These are phyloP conservation scores for Podospora conica DNA, from an alignment of 495 filamentous ascomycete genomes.

Conservation along the genomic window DNA sequence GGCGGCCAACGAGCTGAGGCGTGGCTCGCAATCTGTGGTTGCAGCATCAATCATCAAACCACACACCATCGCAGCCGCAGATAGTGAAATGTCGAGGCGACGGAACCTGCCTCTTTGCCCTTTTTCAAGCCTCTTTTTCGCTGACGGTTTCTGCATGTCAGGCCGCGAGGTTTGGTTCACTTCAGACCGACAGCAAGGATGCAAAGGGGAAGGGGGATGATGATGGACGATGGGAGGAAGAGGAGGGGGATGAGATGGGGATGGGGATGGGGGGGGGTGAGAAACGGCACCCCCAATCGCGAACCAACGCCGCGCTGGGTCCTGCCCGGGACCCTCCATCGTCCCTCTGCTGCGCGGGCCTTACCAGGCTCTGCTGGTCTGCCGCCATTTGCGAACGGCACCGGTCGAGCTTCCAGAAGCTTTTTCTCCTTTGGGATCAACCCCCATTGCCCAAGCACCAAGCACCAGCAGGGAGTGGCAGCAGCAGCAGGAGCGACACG, in stretches of 20 bases:
- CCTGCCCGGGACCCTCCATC: no score
- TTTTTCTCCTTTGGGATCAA: slow-evolving; percentile 2
- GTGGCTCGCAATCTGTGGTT: slow-evolving; percentile 11
- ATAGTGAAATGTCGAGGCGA: not conserved
- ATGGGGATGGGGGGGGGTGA: no score
- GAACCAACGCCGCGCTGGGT: no score
- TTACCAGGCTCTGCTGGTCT: not conserved
- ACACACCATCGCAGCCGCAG: not conserved
- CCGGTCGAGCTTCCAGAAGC: slow-evolving; percentile 7
- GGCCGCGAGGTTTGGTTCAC: no score
- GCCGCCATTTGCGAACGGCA: not conserved
- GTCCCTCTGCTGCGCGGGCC: not conserved
- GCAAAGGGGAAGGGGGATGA: no score
- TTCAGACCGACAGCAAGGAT: no score
- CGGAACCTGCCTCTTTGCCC: not conserved
- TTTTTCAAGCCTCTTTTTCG: no score
- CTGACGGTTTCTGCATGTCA: not conserved
- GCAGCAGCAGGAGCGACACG: no score
- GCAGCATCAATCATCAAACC: slow-evolving; percentile 6
- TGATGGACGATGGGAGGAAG: no score
- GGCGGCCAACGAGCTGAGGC: slow-evolving; percentile 8
- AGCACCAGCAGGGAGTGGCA: not conserved
- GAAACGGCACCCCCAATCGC: no score
- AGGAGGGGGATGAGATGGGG: no score
- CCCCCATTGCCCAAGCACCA: no score